Evolutionary conservation across 2,329 filamentous ascomycete species (phyloP).

Genomic region (Cercospora sesami): DNA sequence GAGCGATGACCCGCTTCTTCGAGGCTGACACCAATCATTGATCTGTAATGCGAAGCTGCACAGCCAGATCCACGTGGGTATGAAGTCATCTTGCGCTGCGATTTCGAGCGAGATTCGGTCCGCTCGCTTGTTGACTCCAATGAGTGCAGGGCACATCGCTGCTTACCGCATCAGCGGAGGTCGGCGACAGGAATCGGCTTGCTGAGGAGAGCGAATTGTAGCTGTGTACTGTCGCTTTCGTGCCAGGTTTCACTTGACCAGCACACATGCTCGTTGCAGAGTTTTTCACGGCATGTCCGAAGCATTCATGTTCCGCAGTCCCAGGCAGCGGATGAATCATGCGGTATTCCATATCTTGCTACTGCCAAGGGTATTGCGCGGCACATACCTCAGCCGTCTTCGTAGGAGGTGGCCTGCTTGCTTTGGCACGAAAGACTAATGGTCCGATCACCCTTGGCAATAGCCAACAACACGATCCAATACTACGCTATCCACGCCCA

Average conservation of each 20-base stretch:
- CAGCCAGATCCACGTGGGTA: constrained; percentile 9
- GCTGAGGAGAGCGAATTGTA: not conserved
- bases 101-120: constrained; percentile 7
- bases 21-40: not conserved
- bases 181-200: not conserved
- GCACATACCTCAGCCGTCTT: not conserved
- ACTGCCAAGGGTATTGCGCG: not conserved
- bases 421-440: not conserved
- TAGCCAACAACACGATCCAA: not conserved
- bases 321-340: not conserved
- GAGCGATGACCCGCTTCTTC: not conserved
- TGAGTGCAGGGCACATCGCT: constrained; percentile 1
- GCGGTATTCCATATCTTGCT: not conserved
- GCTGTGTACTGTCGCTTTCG: not conserved
- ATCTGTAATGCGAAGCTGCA: not conserved
- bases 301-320: not conserved
- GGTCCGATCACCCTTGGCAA: not conserved
- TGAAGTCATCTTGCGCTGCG: not conserved
- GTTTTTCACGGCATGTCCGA: constrained; percentile 1
- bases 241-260: constrained; percentile 1
- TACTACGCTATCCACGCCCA: not conserved
- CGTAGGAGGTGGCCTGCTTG: not conserved
- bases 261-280: not conserved
- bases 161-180: not conserved
- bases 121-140: not conserved